phyloP scores from a whole-genome alignment of 257 asterid genomes.

The Verbascum thapsus region DNA sequence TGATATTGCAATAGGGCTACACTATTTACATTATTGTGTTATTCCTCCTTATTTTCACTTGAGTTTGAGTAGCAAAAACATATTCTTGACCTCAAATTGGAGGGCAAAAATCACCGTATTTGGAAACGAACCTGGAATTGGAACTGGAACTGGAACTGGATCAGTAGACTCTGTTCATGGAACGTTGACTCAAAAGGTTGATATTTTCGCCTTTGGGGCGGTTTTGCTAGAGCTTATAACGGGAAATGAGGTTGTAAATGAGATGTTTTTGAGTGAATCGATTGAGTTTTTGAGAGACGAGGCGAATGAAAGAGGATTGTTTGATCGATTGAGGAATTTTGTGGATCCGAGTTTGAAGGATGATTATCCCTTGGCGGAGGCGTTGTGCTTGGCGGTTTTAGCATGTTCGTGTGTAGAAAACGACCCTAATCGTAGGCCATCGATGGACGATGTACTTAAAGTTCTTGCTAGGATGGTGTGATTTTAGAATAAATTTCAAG shows the following conservation, averaged over 20 bases:
- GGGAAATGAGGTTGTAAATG: slow-evolving; percentile 53
- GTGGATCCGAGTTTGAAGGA: slow-evolving; percentile 65
- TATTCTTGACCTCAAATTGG: slow-evolving; percentile 62
- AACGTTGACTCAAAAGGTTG: slow-evolving; percentile 42
- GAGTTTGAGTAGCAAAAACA: slow-evolving; percentile 40
- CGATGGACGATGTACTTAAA: slow-evolving; percentile 76
- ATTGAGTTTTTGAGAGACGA: slow-evolving; percentile 48
- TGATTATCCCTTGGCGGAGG: slow-evolving; percentile 76
- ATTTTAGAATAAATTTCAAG: background rate
- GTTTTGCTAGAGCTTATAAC: slow-evolving; percentile 62
- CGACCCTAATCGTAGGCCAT: slow-evolving; percentile 70
- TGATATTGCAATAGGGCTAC: slow-evolving; percentile 66
- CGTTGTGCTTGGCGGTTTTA: slow-evolving; percentile 69
- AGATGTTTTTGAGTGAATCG: slow-evolving; percentile 43
- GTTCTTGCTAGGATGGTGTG: slow-evolving; percentile 74
- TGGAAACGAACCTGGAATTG: slow-evolving; percentile 28
- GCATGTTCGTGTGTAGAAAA: slow-evolving; percentile 79
- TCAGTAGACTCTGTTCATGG: no score
- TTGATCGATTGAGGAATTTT: slow-evolving; percentile 60
- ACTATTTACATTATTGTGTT: slow-evolving; percentile 65
- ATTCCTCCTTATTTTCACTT: slow-evolving; percentile 50
- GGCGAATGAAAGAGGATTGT: slow-evolving; percentile 60
- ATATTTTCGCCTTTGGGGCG: slow-evolving; percentile 62
- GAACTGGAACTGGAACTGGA: no score
- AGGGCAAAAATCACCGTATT: slow-evolving; percentile 65